phyloP scores from a whole-genome alignment of 2,329 filamentous ascomycete species.

The Phyllosticta paracitricarpa region DNA sequence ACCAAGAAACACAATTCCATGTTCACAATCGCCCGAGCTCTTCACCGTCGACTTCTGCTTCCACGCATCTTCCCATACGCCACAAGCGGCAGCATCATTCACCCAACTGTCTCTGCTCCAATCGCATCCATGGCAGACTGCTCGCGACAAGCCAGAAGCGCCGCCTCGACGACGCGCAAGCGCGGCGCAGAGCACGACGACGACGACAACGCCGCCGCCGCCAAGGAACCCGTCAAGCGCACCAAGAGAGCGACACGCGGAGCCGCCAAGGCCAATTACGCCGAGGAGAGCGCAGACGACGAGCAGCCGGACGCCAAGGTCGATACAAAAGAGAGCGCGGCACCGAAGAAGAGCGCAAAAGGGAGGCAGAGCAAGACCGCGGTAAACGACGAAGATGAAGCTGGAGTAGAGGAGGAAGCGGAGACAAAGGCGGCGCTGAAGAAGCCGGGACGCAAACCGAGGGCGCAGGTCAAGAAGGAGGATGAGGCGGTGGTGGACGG shows the following conservation, averaged over 20 bases:
- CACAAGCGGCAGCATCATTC: not conserved
- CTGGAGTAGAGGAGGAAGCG: slow-evolving; percentile 11
- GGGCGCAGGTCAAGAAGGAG: slow-evolving; percentile 1
- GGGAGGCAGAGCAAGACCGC: slow-evolving; percentile 12
- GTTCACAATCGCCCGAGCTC: not conserved
- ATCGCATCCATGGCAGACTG: not conserved
- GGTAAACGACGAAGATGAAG: slow-evolving; percentile 13
- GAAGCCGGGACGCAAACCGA: slow-evolving; percentile 9
- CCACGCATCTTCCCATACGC: not conserved
- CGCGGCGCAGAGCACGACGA: not conserved
- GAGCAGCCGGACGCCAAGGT: not conserved
- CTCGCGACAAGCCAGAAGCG: not conserved
- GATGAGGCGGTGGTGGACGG: slow-evolving; percentile 2
- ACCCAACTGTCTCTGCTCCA: not conserved
- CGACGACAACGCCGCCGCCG: not conserved
- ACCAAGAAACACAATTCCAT: not conserved
- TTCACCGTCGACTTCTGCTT: not conserved
- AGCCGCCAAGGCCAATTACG: slow-evolving; percentile 1
- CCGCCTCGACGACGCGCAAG: not conserved
- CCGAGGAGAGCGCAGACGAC: slow-evolving; percentile 5
- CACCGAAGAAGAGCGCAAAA: not conserved
- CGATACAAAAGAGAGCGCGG: not conserved
- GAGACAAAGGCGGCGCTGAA: slow-evolving; percentile 8
- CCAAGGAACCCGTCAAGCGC: not conserved
- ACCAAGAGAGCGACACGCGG: slow-evolving; percentile 4